Conservation (phyloP, 108 stramenopile genomes). For the Cyclotella atomus region DNA sequence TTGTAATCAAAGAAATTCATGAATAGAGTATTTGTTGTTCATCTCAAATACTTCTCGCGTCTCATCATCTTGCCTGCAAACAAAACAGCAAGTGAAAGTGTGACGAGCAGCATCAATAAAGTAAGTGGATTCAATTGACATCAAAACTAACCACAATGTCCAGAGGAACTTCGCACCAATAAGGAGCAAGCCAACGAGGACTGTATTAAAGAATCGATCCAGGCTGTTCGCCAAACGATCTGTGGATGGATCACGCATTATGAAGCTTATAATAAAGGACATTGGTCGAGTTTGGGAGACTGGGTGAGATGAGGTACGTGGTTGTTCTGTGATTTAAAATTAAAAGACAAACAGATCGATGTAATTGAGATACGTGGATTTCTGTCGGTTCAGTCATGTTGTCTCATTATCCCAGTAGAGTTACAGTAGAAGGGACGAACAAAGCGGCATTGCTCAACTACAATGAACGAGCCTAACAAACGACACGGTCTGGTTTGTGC, state of each 20-base stretch:
- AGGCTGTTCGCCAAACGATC: neutral
- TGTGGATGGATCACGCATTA: neutral
- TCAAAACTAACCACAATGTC: neutral
- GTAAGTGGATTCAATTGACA: neutral
- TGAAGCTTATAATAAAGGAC: neutral
- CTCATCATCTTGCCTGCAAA: neutral
- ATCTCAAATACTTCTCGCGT: neutral
- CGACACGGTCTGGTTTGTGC: too few relatives aligned
- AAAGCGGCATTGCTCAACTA: too few relatives aligned
- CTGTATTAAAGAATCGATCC: neutral
- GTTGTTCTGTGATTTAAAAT: neutral
- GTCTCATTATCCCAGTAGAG: too few relatives aligned
- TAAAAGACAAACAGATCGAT: too few relatives aligned
- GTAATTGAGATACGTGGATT: too few relatives aligned
- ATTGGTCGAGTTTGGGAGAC: neutral
- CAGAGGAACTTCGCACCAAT: neutral
- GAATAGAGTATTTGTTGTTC: neutral
- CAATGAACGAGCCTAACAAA: too few relatives aligned
- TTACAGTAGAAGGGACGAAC: too few relatives aligned
- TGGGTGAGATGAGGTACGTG: neutral
- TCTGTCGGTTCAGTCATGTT: too few relatives aligned
- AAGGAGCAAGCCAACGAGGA: neutral
- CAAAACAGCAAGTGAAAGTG: neutral
- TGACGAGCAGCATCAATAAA: too few relatives aligned
- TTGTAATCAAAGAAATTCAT: neutral